Conservation (phyloP, 306 rosid species). For the Luffa acutangula region DNA sequence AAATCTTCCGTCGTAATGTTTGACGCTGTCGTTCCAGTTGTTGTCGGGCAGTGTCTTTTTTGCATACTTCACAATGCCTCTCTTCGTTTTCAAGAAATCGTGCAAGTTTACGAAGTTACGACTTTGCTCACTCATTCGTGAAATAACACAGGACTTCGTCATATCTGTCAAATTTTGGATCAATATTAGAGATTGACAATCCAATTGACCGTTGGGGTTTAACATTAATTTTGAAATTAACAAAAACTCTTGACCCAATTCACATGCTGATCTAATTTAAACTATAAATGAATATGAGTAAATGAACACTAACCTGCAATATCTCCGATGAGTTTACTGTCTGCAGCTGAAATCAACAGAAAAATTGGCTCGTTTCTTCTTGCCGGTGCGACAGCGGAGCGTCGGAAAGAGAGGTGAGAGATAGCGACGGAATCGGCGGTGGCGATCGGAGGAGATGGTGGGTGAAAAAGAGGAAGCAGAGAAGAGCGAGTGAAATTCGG, state of each 20-base stretch:
- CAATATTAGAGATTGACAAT: neutral
- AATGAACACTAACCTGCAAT: neutral
- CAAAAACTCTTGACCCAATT: neutral
- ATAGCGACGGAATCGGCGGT: no score
- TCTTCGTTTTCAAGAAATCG: neutral
- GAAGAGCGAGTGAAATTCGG: no score
- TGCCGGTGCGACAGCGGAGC: neutral
- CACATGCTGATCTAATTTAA: neutral
- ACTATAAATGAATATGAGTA: neutral
- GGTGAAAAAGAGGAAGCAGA: no score
- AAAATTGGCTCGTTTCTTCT: neutral
- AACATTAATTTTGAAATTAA: no score
- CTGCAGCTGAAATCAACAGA: neutral
- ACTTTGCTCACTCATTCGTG: neutral
- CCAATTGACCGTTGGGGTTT: no score
- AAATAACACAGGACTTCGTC: neutral
- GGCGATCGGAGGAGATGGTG: no score
- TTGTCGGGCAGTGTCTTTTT: neutral
- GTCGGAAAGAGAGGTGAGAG: no score
- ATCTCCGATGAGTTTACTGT: neutral
- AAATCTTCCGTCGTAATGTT: neutral
- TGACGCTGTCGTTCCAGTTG: neutral
- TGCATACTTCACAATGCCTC: neutral
- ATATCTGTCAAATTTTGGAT: neutral
- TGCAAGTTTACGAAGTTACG: neutral